Evolutionary conservation across 345 rosid species (phyloP).

Genomic region (Euphorbia peplus): DNA sequence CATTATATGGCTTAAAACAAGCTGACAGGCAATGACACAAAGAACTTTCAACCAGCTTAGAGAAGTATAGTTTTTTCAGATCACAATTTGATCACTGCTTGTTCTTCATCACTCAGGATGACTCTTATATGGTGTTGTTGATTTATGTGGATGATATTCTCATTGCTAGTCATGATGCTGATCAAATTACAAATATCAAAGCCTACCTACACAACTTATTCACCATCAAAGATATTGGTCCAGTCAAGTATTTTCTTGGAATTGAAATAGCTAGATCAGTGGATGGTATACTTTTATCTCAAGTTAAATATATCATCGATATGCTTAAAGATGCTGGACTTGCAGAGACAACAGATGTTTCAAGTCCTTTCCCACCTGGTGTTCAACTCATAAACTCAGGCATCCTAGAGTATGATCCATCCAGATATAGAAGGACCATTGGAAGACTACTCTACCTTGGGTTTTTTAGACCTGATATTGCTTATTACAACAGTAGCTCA

Average conservation of each 20-base stretch:
- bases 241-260: not conserved
- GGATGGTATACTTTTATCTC: too few relatives aligned
- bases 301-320: not conserved
- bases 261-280: not conserved
- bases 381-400: not conserved
- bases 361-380: not conserved
- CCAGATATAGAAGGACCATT: not conserved
- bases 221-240: not conserved
- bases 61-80: too few relatives aligned
- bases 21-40: not conserved
- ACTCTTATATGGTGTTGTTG: too few relatives aligned
- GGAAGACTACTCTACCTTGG: not conserved
- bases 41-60: too few relatives aligned
- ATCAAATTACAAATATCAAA: too few relatives aligned
- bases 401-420: too few relatives aligned
- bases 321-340: not conserved
- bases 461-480: not conserved
- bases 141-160: too few relatives aligned
- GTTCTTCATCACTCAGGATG: not conserved
- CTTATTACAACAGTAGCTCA: too few relatives aligned
- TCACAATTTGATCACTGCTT: not conserved
- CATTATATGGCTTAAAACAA: not conserved
- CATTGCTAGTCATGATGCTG: too few relatives aligned
- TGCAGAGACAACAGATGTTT: not conserved
- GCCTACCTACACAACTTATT: too few relatives aligned